Conservation (phyloP, 345 rosid genomes). For the Populus simonii region DNA sequence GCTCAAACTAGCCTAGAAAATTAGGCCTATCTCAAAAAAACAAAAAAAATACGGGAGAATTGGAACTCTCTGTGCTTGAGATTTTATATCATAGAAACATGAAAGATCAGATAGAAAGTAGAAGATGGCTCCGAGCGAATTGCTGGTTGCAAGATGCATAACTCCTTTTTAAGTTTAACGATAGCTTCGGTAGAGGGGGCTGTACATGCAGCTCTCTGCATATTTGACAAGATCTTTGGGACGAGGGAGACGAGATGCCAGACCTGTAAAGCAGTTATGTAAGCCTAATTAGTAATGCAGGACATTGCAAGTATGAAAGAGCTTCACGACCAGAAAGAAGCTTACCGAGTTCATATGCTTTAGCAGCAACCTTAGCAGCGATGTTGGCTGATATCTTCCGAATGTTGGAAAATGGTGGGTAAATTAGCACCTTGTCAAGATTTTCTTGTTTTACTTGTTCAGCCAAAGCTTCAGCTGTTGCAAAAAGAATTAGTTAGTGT, state of each 20-base stretch:
- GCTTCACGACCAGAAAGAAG: background rate
- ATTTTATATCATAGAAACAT: background rate
- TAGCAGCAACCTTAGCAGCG: slow-evolving; percentile 87
- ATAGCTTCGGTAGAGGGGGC: slow-evolving; percentile 74
- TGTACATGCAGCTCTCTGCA: slow-evolving; percentile 98
- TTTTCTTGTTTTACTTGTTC: slow-evolving; percentile 67
- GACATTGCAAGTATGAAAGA: background rate
- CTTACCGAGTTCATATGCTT: slow-evolving; percentile 90
- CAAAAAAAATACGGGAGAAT: too few species aligned
- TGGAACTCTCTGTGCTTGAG: background rate
- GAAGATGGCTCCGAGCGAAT: background rate
- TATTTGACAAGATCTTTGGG: slow-evolving; percentile 70
- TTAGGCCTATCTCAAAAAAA: background rate
- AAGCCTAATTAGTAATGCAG: background rate
- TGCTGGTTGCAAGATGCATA: background rate
- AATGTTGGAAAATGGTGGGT: slow-evolving; percentile 89
- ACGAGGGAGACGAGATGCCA: slow-evolving; percentile 87
- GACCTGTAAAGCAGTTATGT: slow-evolving; percentile 39
- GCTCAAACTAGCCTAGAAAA: background rate
- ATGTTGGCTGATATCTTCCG: slow-evolving; percentile 85
- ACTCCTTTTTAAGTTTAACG: slow-evolving; percentile 39
- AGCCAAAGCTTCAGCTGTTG: slow-evolving; percentile 91
- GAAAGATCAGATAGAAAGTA: background rate
- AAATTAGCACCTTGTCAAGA: slow-evolving; percentile 70
- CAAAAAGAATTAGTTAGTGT: background rate